Conservation (phyloP, 768 basidiomycete genomes). For the Russula ochroleuca region DNA sequence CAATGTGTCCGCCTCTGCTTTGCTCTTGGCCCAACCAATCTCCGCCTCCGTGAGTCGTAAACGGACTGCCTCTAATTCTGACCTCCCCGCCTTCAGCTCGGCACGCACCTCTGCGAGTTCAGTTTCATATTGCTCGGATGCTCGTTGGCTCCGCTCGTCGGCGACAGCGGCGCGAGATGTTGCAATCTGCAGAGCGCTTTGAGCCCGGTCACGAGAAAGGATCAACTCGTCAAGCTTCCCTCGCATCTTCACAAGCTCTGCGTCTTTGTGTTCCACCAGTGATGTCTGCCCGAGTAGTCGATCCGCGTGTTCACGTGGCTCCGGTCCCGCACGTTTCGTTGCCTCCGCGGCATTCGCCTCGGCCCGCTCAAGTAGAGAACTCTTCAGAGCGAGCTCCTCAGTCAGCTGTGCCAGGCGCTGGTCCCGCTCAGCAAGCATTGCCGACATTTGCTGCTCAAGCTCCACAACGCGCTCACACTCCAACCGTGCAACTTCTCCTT, state of each 20-base stretch:
- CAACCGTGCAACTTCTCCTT: conserved; percentile 58
- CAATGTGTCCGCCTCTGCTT: conserved; percentile 84
- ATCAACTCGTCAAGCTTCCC: conserved; percentile 71
- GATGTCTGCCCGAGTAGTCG: conserved; percentile 70
- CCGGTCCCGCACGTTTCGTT: conserved; percentile 15
- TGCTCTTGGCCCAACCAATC: conserved; percentile 85
- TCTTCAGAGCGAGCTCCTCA: conserved; percentile 69
- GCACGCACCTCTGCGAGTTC: conserved; percentile 42
- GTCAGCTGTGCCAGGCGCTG: conserved; percentile 54
- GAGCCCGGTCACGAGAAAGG: conserved; percentile 73
- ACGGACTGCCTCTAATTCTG: conserved; percentile 60
- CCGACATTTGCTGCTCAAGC: too few relatives aligned
- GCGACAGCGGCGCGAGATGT: conserved; percentile 64
- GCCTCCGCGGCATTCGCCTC: conserved; percentile 62
- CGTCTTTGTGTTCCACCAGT: conserved; percentile 69
- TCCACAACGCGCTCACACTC: conserved; percentile 56
- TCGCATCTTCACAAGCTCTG: conserved; percentile 62
- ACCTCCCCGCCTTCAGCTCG: conserved; percentile 64
- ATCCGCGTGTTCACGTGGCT: conserved; percentile 73
- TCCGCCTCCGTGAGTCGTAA: conserved; percentile 73
- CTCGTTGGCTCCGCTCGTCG: too few relatives aligned
- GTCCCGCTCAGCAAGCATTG: conserved; percentile 35
- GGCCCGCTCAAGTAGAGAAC: conserved; percentile 69
- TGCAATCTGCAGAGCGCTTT: conserved; percentile 60
- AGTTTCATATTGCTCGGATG: too few relatives aligned